Conservation (phyloP, 805 yeast species). For the Wickerhamiella parazyma region DNA sequence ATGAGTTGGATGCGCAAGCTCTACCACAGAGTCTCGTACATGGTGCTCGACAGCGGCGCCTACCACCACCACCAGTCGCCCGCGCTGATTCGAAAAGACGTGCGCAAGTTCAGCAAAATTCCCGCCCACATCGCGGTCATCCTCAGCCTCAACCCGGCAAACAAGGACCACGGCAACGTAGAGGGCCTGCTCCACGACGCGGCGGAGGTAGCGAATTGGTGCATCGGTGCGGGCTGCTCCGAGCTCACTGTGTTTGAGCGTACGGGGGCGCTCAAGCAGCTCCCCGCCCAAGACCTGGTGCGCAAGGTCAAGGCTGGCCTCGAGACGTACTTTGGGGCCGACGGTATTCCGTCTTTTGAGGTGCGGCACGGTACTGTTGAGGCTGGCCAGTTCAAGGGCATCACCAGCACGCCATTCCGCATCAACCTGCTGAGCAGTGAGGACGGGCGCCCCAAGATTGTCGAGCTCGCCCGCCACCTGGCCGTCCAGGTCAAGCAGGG, state of each 20-base stretch:
- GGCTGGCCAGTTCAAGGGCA: background rate
- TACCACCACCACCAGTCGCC: slow-evolving; percentile 39
- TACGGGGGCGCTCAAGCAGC: slow-evolving; percentile 35
- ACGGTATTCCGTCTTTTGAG: slow-evolving; percentile 37
- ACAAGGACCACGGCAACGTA: slow-evolving; percentile 80
- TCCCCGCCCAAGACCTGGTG: slow-evolving; percentile 29
- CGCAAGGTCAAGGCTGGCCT: slow-evolving; percentile 47
- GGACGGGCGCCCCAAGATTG: slow-evolving; percentile 85
- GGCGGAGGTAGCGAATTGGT: slow-evolving; percentile 75
- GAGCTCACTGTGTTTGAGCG: slow-evolving; percentile 97
- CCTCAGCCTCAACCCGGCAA: slow-evolving; percentile 56
- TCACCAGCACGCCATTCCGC: slow-evolving; percentile 29
- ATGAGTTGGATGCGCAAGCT: background rate
- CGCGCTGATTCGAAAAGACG: slow-evolving; percentile 73
- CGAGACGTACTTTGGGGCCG: slow-evolving; percentile 59
- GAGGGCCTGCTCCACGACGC: slow-evolving; percentile 67
- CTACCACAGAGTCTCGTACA: slow-evolving; percentile 14
- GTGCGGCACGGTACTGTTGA: slow-evolving; percentile 3
- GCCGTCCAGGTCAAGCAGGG: slow-evolving; percentile 54
- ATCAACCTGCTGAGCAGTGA: slow-evolving; percentile 53
- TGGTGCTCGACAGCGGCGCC: slow-evolving; percentile 13
- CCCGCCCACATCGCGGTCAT: slow-evolving; percentile 69
- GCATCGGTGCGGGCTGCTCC: slow-evolving; percentile 84
- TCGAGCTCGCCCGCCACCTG: slow-evolving; percentile 75
- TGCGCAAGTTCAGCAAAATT: slow-evolving; percentile 52